Base-by-base conservation (phyloP, 108 stramenopile genomes). In the Schizochytrium sp. region DNA sequence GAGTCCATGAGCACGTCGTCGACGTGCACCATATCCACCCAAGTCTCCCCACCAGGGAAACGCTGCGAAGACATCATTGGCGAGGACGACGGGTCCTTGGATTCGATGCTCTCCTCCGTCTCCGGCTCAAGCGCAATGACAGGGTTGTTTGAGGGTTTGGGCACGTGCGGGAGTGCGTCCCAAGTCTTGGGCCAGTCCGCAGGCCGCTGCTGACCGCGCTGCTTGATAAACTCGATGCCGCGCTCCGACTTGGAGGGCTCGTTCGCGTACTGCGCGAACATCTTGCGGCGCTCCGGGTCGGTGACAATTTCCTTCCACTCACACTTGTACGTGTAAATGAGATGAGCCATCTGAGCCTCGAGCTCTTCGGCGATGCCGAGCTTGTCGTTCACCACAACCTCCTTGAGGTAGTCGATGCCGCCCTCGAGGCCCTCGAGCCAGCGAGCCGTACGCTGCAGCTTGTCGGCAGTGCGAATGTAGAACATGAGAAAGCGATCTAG, bases 271-370 rank as follows among this genome's bases (percentile, higher is more conserved):
- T 97, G 97, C 72, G 94, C 92, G 92, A 97, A 97, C 83, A 94
- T 90, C 45, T 93, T 92, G 29, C 96, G 92, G 43, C 92, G 90
- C 72, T 94, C 93, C 2, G 96, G 96, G 72, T 96, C 91, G 87
- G 95, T 94, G 76, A 96, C 95, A 87, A 97, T 96, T 88, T 96
- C 96, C 21, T 96, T 96, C 97, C 96, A 97, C 91, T 97, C 97
- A 90, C 97, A 96, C 87, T 97, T 96, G 92, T 97, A 97, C 6
- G 96, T 97, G 87, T 97, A 95, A 21, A 97, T 95, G 89, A 97
- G 92, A 90, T 96, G 91, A 87, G 95, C 92, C 97, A 97, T 97
- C 41, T 96, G 95, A 6, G 57, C 48, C 76, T 97, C 97, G 44
- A 97, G 94, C 88, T 97, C 95, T 2, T 93, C 96, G 89, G 94